Evolutionary conservation across 495 filamentous ascomycete species (phyloP), one percentile per base, ranked within the genome.

Genomic region (Annulohypoxylon stygium): DNA sequence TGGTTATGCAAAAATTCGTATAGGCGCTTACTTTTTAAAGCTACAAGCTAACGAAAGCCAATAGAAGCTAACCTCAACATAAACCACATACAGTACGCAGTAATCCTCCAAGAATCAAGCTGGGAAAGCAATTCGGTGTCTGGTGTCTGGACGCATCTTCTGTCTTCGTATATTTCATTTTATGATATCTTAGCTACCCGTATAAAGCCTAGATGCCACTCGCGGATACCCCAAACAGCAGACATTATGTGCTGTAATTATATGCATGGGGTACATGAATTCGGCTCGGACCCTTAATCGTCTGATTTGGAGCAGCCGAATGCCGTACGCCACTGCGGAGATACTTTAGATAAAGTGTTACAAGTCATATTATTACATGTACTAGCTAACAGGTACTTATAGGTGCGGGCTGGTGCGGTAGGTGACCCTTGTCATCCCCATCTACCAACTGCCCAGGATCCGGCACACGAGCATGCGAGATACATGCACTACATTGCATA

Each of bases 381-480:
- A 64, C 51, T 20, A 26, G 18, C n/a, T n/a, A n/a, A n/a, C n/a
- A n/a, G n/a, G n/a, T n/a, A n/a, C n/a, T n/a, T 33, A 48, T 11
- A 53, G 65, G 8, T 18, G 18, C 5, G 30, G 30, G 30, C 30
- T 30, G 30, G 30, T 30, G 10, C 10, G 12, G 39, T 43, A 43
- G 14, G 39, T 43, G 1, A 59, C n/a, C 67, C 58, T 30, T 64
- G 51, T 34, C 30, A 25, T 59, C 60, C 60, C 67, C 53, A 64
- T 70, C 60, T 64, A 64, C 41, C 18, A 16, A 11, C 14, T 23
- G 43, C 41, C 41, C 41, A 47, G 30, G 39, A 48, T 59, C 30
- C 67, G 67, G 53, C 67, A 64, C 53, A 59, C 50, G 60, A 48
- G 33, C 39, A 62, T 63, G 48, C 39, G 41, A 65, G 63, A 57